Conservation (phyloP, 345 rosid species). For the Microcos paniculata region DNA sequence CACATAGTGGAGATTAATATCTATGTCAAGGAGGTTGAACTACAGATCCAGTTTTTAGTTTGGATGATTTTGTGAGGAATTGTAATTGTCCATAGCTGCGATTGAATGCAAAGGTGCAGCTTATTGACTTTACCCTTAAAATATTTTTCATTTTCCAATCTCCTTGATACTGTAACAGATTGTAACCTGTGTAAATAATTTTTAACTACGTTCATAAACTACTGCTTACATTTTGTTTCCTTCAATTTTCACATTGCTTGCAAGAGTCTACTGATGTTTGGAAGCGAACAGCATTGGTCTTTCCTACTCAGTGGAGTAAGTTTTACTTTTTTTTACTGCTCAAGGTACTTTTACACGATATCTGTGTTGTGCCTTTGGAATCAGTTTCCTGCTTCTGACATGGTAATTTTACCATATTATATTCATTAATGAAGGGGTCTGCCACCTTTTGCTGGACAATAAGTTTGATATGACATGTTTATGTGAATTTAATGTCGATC, state of each 20-base stretch:
- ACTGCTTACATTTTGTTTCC: slow-evolving; percentile 5
- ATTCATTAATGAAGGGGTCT: too few relatives aligned
- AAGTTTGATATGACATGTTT: too few relatives aligned
- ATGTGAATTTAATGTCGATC: too few relatives aligned
- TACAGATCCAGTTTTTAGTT: background rate
- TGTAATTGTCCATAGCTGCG: background rate
- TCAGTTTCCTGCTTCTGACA: too few relatives aligned
- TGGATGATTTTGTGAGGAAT: background rate
- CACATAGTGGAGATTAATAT: background rate
- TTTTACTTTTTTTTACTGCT: too few relatives aligned
- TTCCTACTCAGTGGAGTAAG: background rate
- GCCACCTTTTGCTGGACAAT: too few relatives aligned
- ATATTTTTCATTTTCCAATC: background rate
- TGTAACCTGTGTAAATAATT: background rate
- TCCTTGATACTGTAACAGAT: slow-evolving; percentile 1
- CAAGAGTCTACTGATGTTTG: background rate
- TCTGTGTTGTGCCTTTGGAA: too few relatives aligned
- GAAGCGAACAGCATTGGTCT: background rate
- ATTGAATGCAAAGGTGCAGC: background rate
- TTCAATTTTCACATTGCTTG: background rate
- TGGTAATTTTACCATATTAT: too few relatives aligned
- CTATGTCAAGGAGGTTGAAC: background rate
- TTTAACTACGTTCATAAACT: background rate
- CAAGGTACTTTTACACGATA: background rate
- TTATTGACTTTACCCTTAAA: background rate